Conservation (phyloP, 106 monocot species). For the Agapanthus africanus region DNA sequence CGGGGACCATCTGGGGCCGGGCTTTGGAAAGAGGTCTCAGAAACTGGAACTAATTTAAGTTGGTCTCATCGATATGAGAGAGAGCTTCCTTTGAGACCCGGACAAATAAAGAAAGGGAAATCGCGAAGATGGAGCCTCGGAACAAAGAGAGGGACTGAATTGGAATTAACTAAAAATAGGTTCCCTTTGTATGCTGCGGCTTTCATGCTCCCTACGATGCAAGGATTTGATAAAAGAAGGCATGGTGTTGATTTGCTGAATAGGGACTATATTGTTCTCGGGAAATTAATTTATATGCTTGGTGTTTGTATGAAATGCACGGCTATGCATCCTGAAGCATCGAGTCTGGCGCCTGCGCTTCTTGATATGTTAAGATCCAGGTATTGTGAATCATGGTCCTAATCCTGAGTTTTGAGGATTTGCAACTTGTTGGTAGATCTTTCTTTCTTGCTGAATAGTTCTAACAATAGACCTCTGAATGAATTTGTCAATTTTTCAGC, state of each 20-base stretch:
- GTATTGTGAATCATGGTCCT: too few relatives aligned
- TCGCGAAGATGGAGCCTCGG: constrained; percentile 74
- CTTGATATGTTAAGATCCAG: constrained; percentile 89
- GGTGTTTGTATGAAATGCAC: constrained; percentile 93
- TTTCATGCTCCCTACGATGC: constrained; percentile 95
- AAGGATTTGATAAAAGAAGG: constrained; percentile 77
- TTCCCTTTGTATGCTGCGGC: constrained; percentile 98
- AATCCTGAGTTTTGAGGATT: too few relatives aligned
- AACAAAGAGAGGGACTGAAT: constrained; percentile 24
- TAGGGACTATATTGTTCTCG: constrained; percentile 92
- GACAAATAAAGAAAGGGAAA: constrained; percentile 71
- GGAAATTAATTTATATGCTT: constrained; percentile 91
- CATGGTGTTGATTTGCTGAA: constrained; percentile 87
- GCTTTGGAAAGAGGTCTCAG: constrained; percentile 80
- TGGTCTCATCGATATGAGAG: constrained; percentile 85
- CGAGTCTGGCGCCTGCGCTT: constrained; percentile 60
- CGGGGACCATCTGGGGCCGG: constrained; percentile 71
- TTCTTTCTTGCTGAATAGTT: too few relatives aligned
- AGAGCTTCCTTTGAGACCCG: constrained; percentile 74
- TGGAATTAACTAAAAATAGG: constrained; percentile 56
- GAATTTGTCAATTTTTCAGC: too few relatives aligned
- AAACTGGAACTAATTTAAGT: constrained; percentile 38
- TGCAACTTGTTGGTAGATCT: too few relatives aligned
- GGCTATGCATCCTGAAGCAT: constrained; percentile 92
- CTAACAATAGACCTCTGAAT: too few relatives aligned